These are phyloP conservation scores for Ajuga reptans DNA, from an alignment of 305 asterid species.

Conservation along the genomic window DNA sequence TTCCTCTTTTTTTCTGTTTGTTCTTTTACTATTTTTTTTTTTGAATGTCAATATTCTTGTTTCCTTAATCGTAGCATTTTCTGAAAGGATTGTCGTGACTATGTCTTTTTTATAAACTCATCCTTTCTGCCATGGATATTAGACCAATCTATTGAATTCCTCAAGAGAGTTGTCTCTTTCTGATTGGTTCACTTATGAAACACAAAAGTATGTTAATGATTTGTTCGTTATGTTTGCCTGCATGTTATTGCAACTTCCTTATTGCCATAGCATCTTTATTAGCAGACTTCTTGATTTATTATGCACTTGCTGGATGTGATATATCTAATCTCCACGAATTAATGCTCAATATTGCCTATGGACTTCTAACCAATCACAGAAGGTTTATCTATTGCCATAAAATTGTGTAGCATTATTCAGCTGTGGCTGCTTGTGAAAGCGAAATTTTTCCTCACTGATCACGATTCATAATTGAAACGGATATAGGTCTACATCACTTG, in stretches of 20 bases:
- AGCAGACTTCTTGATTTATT: too few relatives aligned
- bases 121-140: constrained; percentile 4
- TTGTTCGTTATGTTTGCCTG: background rate
- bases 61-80: background rate
- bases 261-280: background rate
- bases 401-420: background rate
- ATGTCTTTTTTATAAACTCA: background rate
- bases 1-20: background rate
- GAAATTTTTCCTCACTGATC: background rate
- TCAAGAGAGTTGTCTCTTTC: background rate
- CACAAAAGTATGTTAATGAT: constrained; percentile 1
- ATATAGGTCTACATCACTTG: background rate
- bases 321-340: background rate
- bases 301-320: background rate
- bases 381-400: constrained; percentile 7
- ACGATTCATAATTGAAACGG: background rate
- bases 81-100: background rate
- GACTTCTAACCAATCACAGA: constrained; percentile 1
- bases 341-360: background rate
- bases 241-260: background rate
- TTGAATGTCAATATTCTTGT: background rate
- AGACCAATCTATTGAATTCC: background rate
- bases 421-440: background rate
- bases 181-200: constrained; percentile 1
- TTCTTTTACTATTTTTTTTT: background rate